These are phyloP conservation scores for Begonia masoniana DNA, from an alignment of 306 rosid genomes.

Conservation along the genomic window DNA sequence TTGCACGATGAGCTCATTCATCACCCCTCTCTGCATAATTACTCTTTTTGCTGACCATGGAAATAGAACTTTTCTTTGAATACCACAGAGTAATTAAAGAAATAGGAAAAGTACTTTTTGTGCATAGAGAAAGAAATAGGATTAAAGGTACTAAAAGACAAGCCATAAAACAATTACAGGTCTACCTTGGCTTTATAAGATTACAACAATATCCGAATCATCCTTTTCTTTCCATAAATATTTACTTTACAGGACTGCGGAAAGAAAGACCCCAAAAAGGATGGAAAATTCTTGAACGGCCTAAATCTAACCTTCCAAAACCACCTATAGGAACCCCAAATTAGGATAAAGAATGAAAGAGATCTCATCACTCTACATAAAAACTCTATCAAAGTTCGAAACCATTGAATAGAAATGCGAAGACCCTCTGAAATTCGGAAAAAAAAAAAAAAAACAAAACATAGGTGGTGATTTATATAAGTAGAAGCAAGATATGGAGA, in stretches of 20 bases:
- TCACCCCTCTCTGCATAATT: no score
- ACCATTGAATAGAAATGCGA: conserved; percentile 22
- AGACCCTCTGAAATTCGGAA: conserved; percentile 31
- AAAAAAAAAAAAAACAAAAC: conserved; percentile 18
- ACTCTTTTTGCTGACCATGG: no score
- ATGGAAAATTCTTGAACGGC: conserved; percentile 51
- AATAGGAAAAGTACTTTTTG: not conserved
- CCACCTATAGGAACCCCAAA: conserved; percentile 40
- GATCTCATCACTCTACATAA: conserved; percentile 58
- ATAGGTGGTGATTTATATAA: conserved; percentile 35
- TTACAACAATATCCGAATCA: conserved; percentile 34
- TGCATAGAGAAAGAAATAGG: no score
- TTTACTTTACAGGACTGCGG: conserved; percentile 77
- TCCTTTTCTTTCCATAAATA: conserved; percentile 65
- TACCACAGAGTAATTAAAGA: not conserved
- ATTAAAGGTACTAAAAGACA: not conserved
- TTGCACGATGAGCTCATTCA: no score
- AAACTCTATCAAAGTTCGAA: conserved; percentile 27
- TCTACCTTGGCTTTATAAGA: conserved; percentile 28
- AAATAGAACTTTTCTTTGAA: not conserved
- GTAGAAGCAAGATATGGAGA: conserved; percentile 34
- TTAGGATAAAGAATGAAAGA: conserved; percentile 45
- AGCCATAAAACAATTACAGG: conserved; percentile 26
- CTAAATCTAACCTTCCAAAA: conserved; percentile 62
- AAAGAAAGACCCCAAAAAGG: conserved; percentile 19